Conservation (phyloP, 306 rosid species). For the Elaeagnus macrophylla region DNA sequence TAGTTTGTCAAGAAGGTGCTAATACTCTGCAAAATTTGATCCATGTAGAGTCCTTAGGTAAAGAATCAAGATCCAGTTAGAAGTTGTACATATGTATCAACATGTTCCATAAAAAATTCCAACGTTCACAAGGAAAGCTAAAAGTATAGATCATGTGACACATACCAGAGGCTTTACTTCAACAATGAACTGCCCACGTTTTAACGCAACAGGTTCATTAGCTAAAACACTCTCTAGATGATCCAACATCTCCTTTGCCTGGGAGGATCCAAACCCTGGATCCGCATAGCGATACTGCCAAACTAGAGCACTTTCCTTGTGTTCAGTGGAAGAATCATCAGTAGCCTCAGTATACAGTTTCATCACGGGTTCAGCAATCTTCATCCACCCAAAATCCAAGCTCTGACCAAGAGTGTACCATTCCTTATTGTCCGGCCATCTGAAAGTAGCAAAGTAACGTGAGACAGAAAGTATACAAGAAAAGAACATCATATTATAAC, state of each 20-base stretch:
- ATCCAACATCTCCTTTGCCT: conserved; percentile 63
- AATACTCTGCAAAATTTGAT: too few relatives aligned
- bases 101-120: too few relatives aligned
- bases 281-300: conserved; percentile 80
- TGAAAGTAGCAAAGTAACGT: conserved; percentile 8
- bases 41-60: not conserved
- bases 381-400: conserved; percentile 47
- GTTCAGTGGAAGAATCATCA: conserved; percentile 54
- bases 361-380: conserved; percentile 63
- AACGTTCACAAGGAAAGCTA: not conserved
- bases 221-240: conserved; percentile 64
- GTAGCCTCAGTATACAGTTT: conserved; percentile 55
- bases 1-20: too few relatives aligned
- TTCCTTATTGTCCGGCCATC: conserved; percentile 44
- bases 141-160: not conserved
- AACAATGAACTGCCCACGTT: conserved; percentile 57
- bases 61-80: not conserved
- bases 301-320: conserved; percentile 57
- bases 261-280: conserved; percentile 54
- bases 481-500: not conserved
- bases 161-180: conserved; percentile 71
- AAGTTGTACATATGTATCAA: too few relatives aligned
- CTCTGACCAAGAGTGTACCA: conserved; percentile 51
- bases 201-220: conserved; percentile 59
- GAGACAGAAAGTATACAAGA: not conserved